phyloP scores from a whole-genome alignment of 495 filamentous ascomycete genomes.

The Cenococcum geophilum region DNA sequence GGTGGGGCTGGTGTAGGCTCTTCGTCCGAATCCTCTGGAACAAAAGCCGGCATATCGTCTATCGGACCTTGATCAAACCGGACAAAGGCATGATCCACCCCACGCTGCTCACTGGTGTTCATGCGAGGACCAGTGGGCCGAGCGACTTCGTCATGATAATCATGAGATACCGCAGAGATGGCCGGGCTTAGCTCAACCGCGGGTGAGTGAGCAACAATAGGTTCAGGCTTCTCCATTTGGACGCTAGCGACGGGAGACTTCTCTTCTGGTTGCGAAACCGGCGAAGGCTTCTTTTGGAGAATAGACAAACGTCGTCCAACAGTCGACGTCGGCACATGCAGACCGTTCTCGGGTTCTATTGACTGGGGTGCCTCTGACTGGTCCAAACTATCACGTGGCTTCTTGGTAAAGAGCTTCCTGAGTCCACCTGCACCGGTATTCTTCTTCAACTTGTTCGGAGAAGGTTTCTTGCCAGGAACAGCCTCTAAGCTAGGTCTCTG shows the following conservation, averaged over 20 bases:
- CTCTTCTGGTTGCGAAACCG: conserved; percentile 1
- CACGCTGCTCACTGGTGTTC: conserved; percentile 57
- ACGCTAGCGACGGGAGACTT: conserved; percentile 27
- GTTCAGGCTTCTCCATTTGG: not conserved
- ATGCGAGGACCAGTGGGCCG: conserved; percentile 51
- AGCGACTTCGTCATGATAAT: conserved; percentile 47
- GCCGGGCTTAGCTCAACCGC: conserved; percentile 21
- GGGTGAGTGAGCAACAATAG: conserved; percentile 14
- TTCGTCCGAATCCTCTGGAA: conserved; percentile 58
- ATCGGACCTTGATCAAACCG: conserved; percentile 89
- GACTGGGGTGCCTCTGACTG: conserved; percentile 10
- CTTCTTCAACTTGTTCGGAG: conserved; percentile 51
- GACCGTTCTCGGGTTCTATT: conserved; percentile 5
- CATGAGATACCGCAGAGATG: conserved; percentile 38
- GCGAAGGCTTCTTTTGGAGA: conserved; percentile 28
- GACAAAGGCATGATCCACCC: conserved; percentile 66
- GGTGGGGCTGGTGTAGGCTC: not conserved
- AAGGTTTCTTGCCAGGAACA: conserved; percentile 19
- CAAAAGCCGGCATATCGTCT: conserved; percentile 76
- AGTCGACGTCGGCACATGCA: conserved; percentile 4
- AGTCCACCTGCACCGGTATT: conserved; percentile 47
- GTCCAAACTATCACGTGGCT: conserved; percentile 37
- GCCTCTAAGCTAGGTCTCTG: conserved; percentile 4
- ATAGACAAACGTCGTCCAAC: conserved; percentile 29
- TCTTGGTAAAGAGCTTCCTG: conserved; percentile 59